These are phyloP conservation scores for Rhododendron henanense DNA, from an alignment of 148 eudicot species.

Conservation along the genomic window DNA sequence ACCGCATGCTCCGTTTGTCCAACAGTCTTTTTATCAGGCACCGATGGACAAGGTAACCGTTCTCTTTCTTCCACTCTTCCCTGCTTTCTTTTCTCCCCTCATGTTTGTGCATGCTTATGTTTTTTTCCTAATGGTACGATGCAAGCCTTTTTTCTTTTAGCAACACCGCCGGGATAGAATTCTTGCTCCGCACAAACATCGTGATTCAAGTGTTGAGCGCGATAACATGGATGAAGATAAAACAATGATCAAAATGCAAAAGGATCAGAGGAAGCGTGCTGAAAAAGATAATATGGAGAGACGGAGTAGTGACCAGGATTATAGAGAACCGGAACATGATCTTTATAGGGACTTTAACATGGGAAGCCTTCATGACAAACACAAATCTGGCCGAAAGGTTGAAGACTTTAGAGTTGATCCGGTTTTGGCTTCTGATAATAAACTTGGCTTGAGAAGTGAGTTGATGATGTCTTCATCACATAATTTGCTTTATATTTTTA, in stretches of 20 bases:
- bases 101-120: not conserved
- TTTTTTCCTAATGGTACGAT: not conserved
- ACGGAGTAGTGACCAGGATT: slow-evolving; percentile 58
- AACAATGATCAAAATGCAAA: slow-evolving; percentile 52
- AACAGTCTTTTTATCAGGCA: slow-evolving; percentile 39
- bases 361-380: slow-evolving; percentile 58
- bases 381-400: slow-evolving; percentile 55
- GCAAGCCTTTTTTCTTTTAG: slow-evolving; percentile 16
- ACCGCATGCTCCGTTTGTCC: slow-evolving; percentile 44
- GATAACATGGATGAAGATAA: slow-evolving; percentile 70
- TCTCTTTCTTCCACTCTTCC: not conserved
- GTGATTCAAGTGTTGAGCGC: slow-evolving; percentile 55
- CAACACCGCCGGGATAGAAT: slow-evolving; percentile 67
- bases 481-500: not conserved
- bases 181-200: slow-evolving; percentile 49
- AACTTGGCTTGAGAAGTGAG: slow-evolving; percentile 78
- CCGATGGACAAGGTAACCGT: slow-evolving; percentile 60
- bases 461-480: not conserved
- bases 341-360: slow-evolving; percentile 41
- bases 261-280: slow-evolving; percentile 66
- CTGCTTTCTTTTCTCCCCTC: not conserved
- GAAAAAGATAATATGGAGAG: slow-evolving; percentile 76
- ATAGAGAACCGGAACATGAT: slow-evolving; percentile 58
- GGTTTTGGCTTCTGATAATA: slow-evolving; percentile 50
- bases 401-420: slow-evolving; percentile 48